Evolutionary conservation across 768 basidiomycete species (phyloP), one percentile per base, ranked within the genome.

Genomic region (Mycena rebaudengoi): DNA sequence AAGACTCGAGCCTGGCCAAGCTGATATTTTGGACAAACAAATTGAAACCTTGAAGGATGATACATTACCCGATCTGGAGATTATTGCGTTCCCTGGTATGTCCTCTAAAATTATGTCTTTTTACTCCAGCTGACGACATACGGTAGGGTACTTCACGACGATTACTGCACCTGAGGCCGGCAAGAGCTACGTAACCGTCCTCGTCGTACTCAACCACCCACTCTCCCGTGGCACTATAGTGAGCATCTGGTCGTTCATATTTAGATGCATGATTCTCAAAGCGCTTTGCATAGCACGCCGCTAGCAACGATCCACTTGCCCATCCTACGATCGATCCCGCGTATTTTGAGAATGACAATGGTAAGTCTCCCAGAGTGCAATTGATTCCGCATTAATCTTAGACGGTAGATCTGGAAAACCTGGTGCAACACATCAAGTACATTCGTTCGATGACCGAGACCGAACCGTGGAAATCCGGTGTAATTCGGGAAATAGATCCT

Each of bases 261-360:
- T 43, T 48, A 5, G 21, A 12, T n/a, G 44, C 45, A 37, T 37
- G 10, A 10, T 10, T 37, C 11, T 18, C 28, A 3, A 12, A 29
- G 12, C 23, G 5, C 5, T 16, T 20, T 50, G 18, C 4, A 45
- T 52, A 71, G 74, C 80, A 81, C 46, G 69, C 70, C n/a, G 69
- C 51, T 30, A 77, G 72, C 20, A 68, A 65, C 21, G 75, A 82
- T 60, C 79, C 81, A 5, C 50, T 52, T 4, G 75, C 71, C n/a
- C 39, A 74, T 54, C 80, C 81, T 2, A 74, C 65, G 26, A 75
- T 81, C 40, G 80, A 83, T 64, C 82, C 82, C 7, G 74, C 75
- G 46, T 82, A 80, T 64, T 79, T 83, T 57, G 81, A 79, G 56
- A 70, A 76, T 50, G 77, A 80, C 48, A 73, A 77, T 49, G 83